These are phyloP conservation scores for Avicennia marina DNA, from an alignment of 257 asterid species.

Conservation along the genomic window DNA sequence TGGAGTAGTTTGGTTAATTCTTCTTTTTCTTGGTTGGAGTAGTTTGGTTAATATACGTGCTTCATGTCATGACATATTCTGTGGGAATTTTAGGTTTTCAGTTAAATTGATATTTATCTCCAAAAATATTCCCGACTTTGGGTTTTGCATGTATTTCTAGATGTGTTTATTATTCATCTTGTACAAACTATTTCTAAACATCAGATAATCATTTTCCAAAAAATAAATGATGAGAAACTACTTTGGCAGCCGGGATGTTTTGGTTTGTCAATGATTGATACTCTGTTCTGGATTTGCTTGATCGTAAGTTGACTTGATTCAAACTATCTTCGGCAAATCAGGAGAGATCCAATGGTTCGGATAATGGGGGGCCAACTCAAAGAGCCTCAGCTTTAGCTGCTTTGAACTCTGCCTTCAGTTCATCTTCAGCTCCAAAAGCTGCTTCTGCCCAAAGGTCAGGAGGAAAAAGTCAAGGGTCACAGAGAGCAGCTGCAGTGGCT, in stretches of 20 bases:
- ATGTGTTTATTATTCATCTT: too few species aligned
- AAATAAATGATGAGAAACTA: too few species aligned
- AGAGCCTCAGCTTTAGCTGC: slow-evolving; percentile 99
- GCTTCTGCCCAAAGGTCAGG: slow-evolving; percentile 42
- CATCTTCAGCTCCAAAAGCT: slow-evolving; percentile 51
- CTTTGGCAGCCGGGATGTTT: not conserved
- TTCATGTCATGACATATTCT: too few species aligned
- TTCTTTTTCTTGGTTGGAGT: too few species aligned
- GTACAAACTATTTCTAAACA: too few species aligned
- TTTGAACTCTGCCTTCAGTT: slow-evolving; percentile 78
- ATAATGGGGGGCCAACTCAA: slow-evolving; percentile 84
- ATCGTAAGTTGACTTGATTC: not conserved
- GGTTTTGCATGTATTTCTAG: too few species aligned
- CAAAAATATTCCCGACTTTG: too few species aligned
- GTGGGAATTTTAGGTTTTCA: too few species aligned
- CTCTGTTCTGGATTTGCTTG: not conserved
- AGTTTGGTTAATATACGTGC: too few species aligned
- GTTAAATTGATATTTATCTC: too few species aligned
- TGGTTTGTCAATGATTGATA: not conserved
- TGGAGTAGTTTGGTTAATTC: too few species aligned
- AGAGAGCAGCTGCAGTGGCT: slow-evolving; percentile 94
- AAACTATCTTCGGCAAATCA: slow-evolving; percentile 16
- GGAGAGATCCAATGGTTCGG: slow-evolving; percentile 61
- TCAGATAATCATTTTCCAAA: too few species aligned
- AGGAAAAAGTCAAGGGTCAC: slow-evolving; percentile 62